Evolutionary conservation across 2,329 filamentous ascomycete species (phyloP), one percentile per base, ranked within the genome.

Genomic region (Cercospora beticola): DNA sequence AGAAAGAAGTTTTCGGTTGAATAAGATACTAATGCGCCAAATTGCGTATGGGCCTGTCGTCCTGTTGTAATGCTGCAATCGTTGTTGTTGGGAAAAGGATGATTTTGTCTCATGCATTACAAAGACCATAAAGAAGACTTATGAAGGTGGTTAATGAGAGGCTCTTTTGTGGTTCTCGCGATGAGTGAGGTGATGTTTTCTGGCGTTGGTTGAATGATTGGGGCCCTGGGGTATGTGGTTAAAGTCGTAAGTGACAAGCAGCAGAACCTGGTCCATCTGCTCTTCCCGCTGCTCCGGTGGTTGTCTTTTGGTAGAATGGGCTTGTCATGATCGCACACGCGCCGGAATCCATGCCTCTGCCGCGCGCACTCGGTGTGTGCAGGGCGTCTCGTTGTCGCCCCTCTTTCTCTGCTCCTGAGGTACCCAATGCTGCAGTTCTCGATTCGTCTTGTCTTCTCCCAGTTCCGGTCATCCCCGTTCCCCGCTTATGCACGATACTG

Each of bases 11-110:
- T 4, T 28, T 28, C 4, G 31, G 61, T 31, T 14, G 26, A 54
- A 31, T 52, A 36, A 26, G 46, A 36, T 21, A 63, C 31, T 21
- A 58, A 43, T 70, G 64, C 57, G 56, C 56, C 30, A 64, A n/a
- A 3, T 40, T 40, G 36, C 36, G 36, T 40, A 6, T 40, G 36
- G 36, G 36, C 36, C 36, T 40, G 36, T 40, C 36, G 36, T 40
- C 36, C 36, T 40, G 36, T 40, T 40, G 36, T 40, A 40, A 40
- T 40, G 36, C 36, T 40, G 36, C 36, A 40, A 8, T 40, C 36
- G 36, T 40, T 8, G 33, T 36, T n/a, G 31, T n/a, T 40, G 36
- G 36, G 6, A 40, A 5, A 40, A 40, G 36, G 36, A n/a, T 40
- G 33, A 40, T 40, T 40, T 40, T 40, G 14, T 40, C 16, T 40